Percentiles rank a stretch among this genome's conserved stretches.
These are phyloP conservation scores for Cinchona pubescens DNA, from an alignment of 257 asterid genomes.

Conservation along the genomic window DNA sequence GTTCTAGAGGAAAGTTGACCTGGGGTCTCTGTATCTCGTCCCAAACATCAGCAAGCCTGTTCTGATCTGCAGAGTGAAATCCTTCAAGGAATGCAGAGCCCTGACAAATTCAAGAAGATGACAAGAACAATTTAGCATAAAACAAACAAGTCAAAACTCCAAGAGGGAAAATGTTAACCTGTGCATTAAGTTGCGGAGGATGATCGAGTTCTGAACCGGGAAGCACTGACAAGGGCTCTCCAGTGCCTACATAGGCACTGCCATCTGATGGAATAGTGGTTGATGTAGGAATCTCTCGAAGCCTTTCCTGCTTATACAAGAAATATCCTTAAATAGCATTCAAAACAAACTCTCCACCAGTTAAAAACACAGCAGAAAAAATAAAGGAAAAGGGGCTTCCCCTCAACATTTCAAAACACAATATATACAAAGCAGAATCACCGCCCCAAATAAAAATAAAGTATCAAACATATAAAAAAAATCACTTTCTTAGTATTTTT, in stretches of 20 bases:
- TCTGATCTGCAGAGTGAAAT: slow-evolving; percentile 71
- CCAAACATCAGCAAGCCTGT: slow-evolving; percentile 84
- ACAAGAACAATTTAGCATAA: slow-evolving; percentile 8
- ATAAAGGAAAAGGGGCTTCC: background rate
- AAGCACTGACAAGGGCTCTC: slow-evolving; percentile 65
- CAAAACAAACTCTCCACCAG: background rate
- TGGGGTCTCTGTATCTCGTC: slow-evolving; percentile 85
- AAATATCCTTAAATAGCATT: background rate
- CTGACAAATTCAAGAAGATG: slow-evolving; percentile 35
- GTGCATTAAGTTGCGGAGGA: slow-evolving; percentile 56
- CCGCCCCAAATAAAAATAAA: background rate
- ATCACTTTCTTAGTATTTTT: too few relatives aligned
- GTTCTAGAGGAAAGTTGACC: slow-evolving; percentile 60
- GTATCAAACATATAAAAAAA: background rate
- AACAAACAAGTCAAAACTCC: background rate
- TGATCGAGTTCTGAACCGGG: slow-evolving; percentile 88
- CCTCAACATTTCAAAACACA: background rate
- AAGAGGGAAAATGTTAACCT: slow-evolving; percentile 47
- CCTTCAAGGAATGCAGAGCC: slow-evolving; percentile 82
- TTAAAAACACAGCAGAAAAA: background rate
- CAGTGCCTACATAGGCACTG: slow-evolving; percentile 47
- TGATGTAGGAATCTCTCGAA: slow-evolving; percentile 87
- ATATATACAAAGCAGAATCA: background rate
- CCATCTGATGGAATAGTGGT: slow-evolving; percentile 61
- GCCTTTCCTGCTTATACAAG: slow-evolving; percentile 64